phyloP scores from a whole-genome alignment of 2,329 filamentous ascomycete genomes.

The Fusarium avenaceum region DNA sequence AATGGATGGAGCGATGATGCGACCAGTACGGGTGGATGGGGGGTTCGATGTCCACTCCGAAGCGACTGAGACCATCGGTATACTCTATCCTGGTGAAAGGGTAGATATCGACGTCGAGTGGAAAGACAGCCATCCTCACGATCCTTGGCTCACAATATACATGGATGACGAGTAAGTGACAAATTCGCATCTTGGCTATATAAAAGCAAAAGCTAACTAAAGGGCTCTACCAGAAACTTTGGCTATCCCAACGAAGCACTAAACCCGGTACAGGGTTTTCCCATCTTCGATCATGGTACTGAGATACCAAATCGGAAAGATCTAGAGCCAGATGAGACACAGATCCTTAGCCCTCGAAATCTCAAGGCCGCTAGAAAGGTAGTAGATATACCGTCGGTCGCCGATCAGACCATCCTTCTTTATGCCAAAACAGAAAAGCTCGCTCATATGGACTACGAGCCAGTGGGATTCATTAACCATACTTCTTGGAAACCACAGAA shows the following conservation, averaged over 20 bases:
- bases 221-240: not conserved
- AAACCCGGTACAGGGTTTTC: not conserved
- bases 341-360: fast-evolving
- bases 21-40: not conserved
- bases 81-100: conserved; percentile 6
- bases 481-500: conserved; percentile 17
- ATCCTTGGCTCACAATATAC: not conserved
- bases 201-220: fast-evolving
- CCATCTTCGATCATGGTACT: fast-evolving
- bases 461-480: conserved; percentile 19
- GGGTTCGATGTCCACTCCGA: not conserved
- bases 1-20: fast-evolving
- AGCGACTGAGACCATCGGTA: not conserved
- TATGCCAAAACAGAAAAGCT: conserved; percentile 10
- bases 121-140: fast-evolving
- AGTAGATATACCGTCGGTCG: not conserved
- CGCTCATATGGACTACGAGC: conserved; percentile 17
- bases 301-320: fast-evolving
- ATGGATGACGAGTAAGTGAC: conserved; percentile 12
- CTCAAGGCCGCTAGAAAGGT: not conserved
- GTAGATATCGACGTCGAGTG: conserved; percentile 1
- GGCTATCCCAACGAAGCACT: conserved; percentile 9
- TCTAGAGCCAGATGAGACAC: fast-evolving
- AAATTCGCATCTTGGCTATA: fast-evolving
- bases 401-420: conserved; percentile 4